Evolutionary conservation across 148 eudicot genomes (phyloP).

Genomic region (Arctostaphylos glauca): DNA sequence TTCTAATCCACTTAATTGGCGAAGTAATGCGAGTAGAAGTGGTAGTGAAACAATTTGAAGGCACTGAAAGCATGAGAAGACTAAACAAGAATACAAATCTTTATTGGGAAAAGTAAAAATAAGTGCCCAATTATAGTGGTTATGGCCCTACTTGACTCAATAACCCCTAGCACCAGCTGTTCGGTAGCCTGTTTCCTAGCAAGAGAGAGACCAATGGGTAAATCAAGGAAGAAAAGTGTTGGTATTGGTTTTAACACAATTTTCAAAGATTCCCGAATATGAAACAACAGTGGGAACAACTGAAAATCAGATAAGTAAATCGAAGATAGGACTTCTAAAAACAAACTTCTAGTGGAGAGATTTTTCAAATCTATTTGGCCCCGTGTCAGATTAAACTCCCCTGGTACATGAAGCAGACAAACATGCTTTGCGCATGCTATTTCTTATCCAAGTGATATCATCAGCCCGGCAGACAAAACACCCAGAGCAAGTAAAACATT

Average conservation of each 20-base stretch:
- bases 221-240: background rate
- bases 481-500: background rate
- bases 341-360: background rate
- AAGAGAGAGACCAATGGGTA: background rate
- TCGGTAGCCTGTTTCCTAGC: background rate
- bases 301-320: background rate
- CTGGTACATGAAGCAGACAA: constrained; percentile 3
- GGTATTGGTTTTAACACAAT: background rate
- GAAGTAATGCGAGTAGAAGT: background rate
- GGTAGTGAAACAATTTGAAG: background rate
- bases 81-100: background rate
- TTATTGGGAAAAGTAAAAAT: background rate
- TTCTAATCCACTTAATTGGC: background rate
- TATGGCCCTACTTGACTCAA: background rate
- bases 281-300: background rate
- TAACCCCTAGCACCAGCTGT: background rate
- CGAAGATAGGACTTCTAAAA: background rate
- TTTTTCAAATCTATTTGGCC: background rate
- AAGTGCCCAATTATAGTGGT: background rate
- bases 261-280: background rate
- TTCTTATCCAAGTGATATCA: background rate
- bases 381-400: background rate
- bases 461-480: background rate
- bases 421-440: background rate
- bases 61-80: constrained; percentile 3